Base-by-base conservation (phyloP, 1,284 basidiomycete species). In the Boletus smithii region DNA sequence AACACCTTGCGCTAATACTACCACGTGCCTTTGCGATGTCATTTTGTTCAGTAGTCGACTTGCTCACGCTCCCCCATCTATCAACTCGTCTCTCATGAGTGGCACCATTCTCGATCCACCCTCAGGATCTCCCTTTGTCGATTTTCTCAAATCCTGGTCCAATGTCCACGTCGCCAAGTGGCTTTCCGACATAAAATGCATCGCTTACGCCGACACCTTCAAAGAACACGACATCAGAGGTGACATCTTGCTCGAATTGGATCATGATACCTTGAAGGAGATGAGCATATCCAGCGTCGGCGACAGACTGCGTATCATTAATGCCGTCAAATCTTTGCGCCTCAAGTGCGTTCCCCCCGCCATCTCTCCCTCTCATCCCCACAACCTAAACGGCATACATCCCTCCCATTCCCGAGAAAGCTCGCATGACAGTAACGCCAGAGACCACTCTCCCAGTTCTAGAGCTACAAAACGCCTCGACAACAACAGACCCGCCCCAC, bases 281-380 rank as follows among this genome's bases (percentile, higher is more conserved):
- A 89, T 97, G 80, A 88, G 88, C 24, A 80, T 97, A 24, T 63
- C 74, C 37, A 92, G 87, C 66, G 85, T 97, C 34, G 95, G 95
- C 5, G 94, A 97, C 65, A 73, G 92, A 42, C 82, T 97, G 14
- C 81, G 91, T 61, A 86, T 97, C 43, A 62, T 91, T 14, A 87
- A 83, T 47, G 94, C 83, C 0, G 87, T 97, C 53, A 93, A 92
- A 62, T 68, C 73, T 8, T 74, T 97, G 6, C 75, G 92, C 27
- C 78, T 81, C 50, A 70, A 60, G 79, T 54, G 73, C 75, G 73
- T 73, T 3, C 42, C 65, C 34, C 66, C 63, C 3, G 61, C 56
- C 37, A 57, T 11, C 35, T 57, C 29, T 46, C 63, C 17, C 61
- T 67, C 22, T n/a, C n/a, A n/a, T n/a, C n/a, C n/a, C n/a, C n/a